Evolutionary conservation across 768 basidiomycete genomes (phyloP).

Genomic region (Boletus coccyginus): DNA sequence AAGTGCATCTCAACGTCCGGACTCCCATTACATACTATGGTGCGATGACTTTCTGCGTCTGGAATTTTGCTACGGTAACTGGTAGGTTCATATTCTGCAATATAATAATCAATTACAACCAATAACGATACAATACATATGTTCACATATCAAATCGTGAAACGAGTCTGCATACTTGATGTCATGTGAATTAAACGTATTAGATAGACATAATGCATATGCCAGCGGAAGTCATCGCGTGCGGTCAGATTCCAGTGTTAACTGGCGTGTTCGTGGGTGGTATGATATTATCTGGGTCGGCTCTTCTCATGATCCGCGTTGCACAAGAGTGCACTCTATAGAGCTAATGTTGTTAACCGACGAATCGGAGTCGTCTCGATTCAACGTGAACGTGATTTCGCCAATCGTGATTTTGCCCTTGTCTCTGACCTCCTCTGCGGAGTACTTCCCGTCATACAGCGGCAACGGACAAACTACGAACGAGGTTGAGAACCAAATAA

Average conservation of each 20-base stretch:
- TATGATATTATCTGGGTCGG: too few relatives aligned
- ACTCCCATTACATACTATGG: too few relatives aligned
- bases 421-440: not conserved
- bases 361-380: not conserved
- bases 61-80: too few relatives aligned
- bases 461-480: not conserved
- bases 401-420: not conserved
- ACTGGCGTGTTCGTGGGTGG: not conserved
- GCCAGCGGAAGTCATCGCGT: not conserved
- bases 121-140: too few relatives aligned
- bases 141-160: too few relatives aligned
- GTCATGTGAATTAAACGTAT: too few relatives aligned
- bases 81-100: too few relatives aligned
- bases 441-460: constrained; percentile 1
- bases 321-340: not conserved
- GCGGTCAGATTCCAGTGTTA: not conserved
- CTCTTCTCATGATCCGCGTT: not conserved
- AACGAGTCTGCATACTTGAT: too few relatives aligned
- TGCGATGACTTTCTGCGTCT: too few relatives aligned
- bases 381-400: constrained; percentile 2
- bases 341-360: not conserved
- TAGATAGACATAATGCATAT: too few relatives aligned
- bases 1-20: too few relatives aligned
- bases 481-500: not conserved
- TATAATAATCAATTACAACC: too few relatives aligned